Conservation (phyloP, 495 filamentous ascomycete genomes). For the Choiromyces venosus region DNA sequence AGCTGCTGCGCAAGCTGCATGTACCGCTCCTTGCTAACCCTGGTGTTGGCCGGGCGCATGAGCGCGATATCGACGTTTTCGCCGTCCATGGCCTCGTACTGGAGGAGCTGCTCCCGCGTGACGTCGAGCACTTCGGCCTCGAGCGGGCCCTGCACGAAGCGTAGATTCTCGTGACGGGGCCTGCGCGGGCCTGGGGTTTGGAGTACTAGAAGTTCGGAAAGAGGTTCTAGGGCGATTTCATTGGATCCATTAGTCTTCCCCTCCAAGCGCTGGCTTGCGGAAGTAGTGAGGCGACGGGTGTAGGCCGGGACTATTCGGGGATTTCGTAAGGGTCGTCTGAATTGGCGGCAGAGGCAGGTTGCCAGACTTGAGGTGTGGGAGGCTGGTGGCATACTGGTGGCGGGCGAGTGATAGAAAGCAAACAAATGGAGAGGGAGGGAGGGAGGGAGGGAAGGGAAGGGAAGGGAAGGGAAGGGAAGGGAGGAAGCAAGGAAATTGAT, state of each 20-base stretch:
- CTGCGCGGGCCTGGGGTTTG: constrained; percentile 13
- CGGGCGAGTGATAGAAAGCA: not conserved
- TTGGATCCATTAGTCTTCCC: constrained; percentile 7
- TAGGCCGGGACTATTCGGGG: constrained; percentile 6
- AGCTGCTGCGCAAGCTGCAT: constrained; percentile 29
- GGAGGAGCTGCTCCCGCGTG: constrained; percentile 12
- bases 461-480: not conserved
- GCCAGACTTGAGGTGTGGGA: constrained; percentile 12
- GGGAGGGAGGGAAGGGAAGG: not conserved
- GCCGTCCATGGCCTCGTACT: constrained; percentile 19
- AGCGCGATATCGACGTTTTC: constrained; percentile 34
- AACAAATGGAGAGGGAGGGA: not conserved
- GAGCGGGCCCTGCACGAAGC: not conserved
- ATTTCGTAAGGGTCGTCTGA: constrained; percentile 20
- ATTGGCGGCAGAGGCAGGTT: constrained; percentile 30
- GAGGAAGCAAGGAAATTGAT: too few species aligned
- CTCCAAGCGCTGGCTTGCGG: not conserved
- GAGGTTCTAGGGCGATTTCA: not conserved
- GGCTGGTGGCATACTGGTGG: not conserved
- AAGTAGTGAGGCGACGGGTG: constrained; percentile 4
- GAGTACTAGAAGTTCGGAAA: constrained; percentile 30
- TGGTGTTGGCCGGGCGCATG: constrained; percentile 7
- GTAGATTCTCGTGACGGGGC: constrained; percentile 3
- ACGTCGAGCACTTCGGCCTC: constrained; percentile 19
- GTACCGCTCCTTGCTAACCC: constrained; percentile 34